phyloP scores from a whole-genome alignment of 73 alveolate genomes.

The Tetrahymena thermophila region DNA sequence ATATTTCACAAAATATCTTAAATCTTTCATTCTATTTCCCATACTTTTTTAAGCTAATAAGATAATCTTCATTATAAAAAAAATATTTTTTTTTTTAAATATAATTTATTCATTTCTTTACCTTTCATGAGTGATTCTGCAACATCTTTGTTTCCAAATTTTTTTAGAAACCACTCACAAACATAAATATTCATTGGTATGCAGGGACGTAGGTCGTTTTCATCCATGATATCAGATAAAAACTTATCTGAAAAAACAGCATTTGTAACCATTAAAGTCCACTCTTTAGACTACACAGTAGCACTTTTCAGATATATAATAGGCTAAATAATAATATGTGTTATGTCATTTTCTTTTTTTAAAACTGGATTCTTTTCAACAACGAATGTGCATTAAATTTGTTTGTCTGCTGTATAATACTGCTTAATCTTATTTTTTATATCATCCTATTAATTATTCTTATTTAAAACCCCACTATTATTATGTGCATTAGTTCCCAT shows the following conservation, averaged over 20 bases:
- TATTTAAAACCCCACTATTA: background rate
- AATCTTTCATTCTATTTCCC: background rate
- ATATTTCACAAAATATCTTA: background rate
- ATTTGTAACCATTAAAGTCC: background rate
- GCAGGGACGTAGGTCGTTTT: background rate
- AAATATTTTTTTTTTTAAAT: background rate
- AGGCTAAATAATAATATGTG: background rate
- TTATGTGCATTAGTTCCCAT: background rate
- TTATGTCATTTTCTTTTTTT: background rate
- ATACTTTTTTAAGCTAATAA: background rate
- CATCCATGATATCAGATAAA: background rate
- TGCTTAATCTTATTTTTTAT: background rate
- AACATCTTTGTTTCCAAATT: background rate
- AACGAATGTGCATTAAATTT: background rate
- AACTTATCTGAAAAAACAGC: background rate
- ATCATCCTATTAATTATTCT: background rate
- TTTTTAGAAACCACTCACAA: background rate
- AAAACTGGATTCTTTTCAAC: background rate
- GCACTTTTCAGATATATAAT: background rate
- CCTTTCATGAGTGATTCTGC: background rate
- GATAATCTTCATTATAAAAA: background rate
- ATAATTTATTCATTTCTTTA: background rate
- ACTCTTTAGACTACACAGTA: background rate
- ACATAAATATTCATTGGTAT: background rate
- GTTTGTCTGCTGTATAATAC: background rate